Percentiles rank a stretch among this genome's conserved stretches.
Evolutionary conservation across 1,284 basidiomycete genomes (phyloP).

Genomic region (Cerioporus squamosus): DNA sequence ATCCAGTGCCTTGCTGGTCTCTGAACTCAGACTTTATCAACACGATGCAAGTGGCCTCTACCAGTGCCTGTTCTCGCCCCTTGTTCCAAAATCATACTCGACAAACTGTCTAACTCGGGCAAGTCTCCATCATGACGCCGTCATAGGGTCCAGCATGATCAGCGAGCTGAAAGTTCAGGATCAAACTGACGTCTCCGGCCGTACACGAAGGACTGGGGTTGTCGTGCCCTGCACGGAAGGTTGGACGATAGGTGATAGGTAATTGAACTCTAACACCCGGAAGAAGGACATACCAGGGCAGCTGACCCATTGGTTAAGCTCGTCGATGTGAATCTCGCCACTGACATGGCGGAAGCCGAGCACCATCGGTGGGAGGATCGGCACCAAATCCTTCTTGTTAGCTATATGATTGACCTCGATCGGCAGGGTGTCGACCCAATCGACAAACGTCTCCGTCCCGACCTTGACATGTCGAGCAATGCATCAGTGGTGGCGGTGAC

Average conservation of each 20-base stretch:
- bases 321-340: constrained; percentile 63
- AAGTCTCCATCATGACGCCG: constrained; percentile 42
- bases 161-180: constrained; percentile 43
- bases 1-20: too few relatives aligned
- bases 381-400: constrained; percentile 33
- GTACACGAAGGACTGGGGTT: constrained; percentile 53
- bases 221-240: constrained; percentile 50
- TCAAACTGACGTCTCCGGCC: constrained; percentile 53
- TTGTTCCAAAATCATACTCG: background rate
- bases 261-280: background rate
- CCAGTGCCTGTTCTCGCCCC: too few relatives aligned
- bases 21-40: too few relatives aligned
- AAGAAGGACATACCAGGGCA: constrained; percentile 44
- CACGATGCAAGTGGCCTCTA: too few relatives aligned
- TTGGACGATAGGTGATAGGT: background rate
- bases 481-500: too few relatives aligned
- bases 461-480: background rate
- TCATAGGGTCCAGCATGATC: constrained; percentile 66
- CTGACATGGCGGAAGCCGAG: constrained; percentile 59
- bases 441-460: constrained; percentile 60
- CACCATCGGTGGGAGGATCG: constrained; percentile 36
- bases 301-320: constrained; percentile 47
- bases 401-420: constrained; percentile 32
- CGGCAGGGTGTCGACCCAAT: constrained; percentile 53
- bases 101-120: background rate